Evolutionary conservation across 2,329 filamentous ascomycete genomes (phyloP).

Genomic region (Fusarium coffeatum): DNA sequence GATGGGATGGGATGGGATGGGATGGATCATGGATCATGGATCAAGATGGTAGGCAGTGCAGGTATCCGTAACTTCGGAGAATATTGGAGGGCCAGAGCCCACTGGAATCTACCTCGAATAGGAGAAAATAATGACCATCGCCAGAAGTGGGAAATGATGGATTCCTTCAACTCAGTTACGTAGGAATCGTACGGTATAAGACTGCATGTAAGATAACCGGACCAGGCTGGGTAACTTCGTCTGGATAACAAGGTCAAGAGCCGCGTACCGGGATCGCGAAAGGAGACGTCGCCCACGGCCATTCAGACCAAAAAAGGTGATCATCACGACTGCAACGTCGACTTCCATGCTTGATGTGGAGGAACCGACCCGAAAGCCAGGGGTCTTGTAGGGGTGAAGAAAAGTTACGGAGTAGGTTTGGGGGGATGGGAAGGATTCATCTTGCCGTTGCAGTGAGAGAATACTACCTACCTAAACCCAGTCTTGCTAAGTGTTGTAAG

Average conservation of each 20-base stretch:
- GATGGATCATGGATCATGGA: background rate
- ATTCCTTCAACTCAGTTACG: background rate
- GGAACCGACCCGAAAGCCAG: conserved; percentile 19
- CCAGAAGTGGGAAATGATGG: background rate
- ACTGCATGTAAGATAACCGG: conserved; percentile 1
- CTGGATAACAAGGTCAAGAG: background rate
- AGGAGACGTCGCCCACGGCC: conserved; percentile 13
- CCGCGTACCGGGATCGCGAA: conserved; percentile 15
- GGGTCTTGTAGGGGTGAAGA: background rate
- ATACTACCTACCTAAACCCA: background rate
- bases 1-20: background rate
- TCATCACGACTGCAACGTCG: conserved; percentile 21
- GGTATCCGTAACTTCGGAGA: background rate
- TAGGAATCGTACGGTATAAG: background rate
- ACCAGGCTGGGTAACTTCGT: background rate
- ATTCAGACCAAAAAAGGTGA: conserved; percentile 9
- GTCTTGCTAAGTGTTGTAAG: conserved; percentile 2
- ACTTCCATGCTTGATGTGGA: conserved; percentile 19
- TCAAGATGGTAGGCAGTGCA: background rate
- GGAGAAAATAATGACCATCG: conserved; percentile 16
- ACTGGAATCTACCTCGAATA: conserved; percentile 16
- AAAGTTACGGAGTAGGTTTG: background rate
- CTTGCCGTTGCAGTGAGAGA: background rate
- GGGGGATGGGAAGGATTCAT: background rate
- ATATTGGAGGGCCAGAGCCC: background rate